A percentile compares a stretch with the other conserved stretches of the same genome.
phyloP scores from a whole-genome alignment of 2,329 filamentous ascomycete species.

The Dactylellina sp. region DNA sequence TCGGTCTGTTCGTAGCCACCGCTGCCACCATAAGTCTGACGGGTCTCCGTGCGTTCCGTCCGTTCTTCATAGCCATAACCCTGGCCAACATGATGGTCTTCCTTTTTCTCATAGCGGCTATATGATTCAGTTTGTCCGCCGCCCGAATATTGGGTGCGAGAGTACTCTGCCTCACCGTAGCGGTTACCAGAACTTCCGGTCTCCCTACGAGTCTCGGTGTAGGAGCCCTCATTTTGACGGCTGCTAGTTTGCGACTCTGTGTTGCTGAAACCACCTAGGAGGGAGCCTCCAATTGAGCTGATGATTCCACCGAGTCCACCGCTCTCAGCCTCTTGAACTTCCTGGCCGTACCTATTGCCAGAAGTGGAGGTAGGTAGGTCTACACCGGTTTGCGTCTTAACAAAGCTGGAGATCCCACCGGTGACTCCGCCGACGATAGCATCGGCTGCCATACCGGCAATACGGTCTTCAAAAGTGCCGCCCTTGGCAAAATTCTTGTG shows the following conservation, averaged over 20 bases:
- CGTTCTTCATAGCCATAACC: conserved; percentile 4
- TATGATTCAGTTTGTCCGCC: conserved; percentile 66
- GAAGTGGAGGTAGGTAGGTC: conserved; percentile 41
- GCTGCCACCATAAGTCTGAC: conserved; percentile 10
- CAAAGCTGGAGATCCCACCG: conserved; percentile 62
- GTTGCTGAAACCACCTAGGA: conserved; percentile 72
- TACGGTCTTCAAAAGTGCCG: conserved; percentile 70
- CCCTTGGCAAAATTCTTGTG: conserved; percentile 71
- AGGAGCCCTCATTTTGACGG: conserved; percentile 72
- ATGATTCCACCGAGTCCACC: conserved; percentile 77
- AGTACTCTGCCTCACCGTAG: conserved; percentile 73
- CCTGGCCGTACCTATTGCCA: conserved; percentile 63
- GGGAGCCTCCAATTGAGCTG: conserved; percentile 74
- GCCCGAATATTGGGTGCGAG: conserved; percentile 66
- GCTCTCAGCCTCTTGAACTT: conserved; percentile 67
- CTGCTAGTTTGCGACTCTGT: conserved; percentile 66
- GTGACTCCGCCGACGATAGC: conserved; percentile 59
- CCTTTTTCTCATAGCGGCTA: conserved; percentile 72
- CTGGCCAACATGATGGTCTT: conserved; percentile 67
- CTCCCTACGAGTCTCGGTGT: conserved; percentile 72
- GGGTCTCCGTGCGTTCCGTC: conserved; percentile 10
- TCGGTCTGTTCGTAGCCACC: conserved; percentile 29
- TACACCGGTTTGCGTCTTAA: conserved; percentile 61
- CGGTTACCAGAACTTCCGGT: conserved; percentile 70
- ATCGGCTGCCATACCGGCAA: conserved; percentile 68